Conservation (phyloP, 2,329 filamentous ascomycete genomes). For the Pseudocercospora musae region DNA sequence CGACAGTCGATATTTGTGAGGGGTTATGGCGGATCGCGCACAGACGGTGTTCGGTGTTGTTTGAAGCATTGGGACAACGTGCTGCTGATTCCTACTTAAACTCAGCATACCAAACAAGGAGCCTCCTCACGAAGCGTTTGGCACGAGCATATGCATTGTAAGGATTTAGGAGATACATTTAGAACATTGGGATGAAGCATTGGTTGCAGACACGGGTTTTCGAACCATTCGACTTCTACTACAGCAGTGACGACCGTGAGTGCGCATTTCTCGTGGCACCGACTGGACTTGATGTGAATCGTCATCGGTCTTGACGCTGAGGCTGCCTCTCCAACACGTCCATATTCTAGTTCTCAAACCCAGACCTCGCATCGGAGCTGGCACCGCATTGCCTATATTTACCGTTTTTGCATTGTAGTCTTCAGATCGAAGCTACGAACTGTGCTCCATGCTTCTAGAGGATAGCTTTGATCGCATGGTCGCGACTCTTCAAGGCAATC, state of each 20-base stretch:
- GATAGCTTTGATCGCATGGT: no score
- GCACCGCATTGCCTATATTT: no score
- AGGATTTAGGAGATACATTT: background rate
- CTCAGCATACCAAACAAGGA: background rate
- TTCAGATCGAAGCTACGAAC: no score
- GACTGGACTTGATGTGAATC: no score
- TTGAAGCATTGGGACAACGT: background rate
- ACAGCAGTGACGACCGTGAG: background rate
- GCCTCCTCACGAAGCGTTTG: background rate
- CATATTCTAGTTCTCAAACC: no score
- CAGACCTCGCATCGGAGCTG: no score
- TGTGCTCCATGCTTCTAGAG: no score
- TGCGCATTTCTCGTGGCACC: no score
- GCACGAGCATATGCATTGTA: background rate
- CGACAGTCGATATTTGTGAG: background rate
- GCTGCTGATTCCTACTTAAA: background rate
- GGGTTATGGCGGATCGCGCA: background rate
- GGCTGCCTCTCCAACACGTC: no score
- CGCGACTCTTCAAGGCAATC: no score
- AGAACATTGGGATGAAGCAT: background rate
- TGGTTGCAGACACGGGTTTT: background rate
- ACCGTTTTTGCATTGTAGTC: no score
- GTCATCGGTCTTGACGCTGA: no score
- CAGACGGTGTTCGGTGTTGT: background rate
- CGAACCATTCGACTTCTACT: background rate